Evolutionary conservation across 805 yeast genomes (phyloP), one percentile per base, ranked within the genome.

Genomic region (Yarrowia keelungensis): DNA sequence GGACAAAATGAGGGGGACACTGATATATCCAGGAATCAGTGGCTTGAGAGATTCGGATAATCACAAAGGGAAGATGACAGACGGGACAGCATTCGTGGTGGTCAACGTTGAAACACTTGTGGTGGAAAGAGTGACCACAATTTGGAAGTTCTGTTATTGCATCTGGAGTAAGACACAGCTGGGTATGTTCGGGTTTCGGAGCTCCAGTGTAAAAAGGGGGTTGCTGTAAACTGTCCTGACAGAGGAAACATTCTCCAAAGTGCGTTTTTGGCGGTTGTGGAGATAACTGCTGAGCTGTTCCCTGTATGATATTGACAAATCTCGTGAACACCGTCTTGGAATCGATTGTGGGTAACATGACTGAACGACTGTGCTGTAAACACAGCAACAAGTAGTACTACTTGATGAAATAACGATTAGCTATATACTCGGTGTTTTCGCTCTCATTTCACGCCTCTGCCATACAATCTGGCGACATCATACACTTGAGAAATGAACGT

Each of bases 1-100:
- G n/a, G 5, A 56, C 38, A 11, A 56, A 41, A 26, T 41, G 62
- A 9, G 62, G 62, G 26, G 62, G 62, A 56, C 62, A 56, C 22
- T 56, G 62, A 10, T 56, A 56, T 2, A 56, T n/a, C 62, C 62
- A 56, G 1, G 36, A 14, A 5, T 41, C 62, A 1, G 62, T 41
- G 2, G 38, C 62, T 41, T 42, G 62, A 9, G 47, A 41, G 19
- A 41, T 56, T 15, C 62, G 47, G 26, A 56, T 11, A 5, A 56
- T 16, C n/a, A 56, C 12, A 41, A 3, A 56, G n/a, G 46, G 46
- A 9, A 11, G 9, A 5, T 15, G 12, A 15, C 62, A 56, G 1
- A 26, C 14, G 1, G 62, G 62, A 42, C 62, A 56, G 32, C 8
- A 9, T 1, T 10, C 1, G 11, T 53, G 43, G 10, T 38, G 1